phyloP scores from a whole-genome alignment of 1,284 basidiomycete species.

The Mrakiaceae sp. region DNA sequence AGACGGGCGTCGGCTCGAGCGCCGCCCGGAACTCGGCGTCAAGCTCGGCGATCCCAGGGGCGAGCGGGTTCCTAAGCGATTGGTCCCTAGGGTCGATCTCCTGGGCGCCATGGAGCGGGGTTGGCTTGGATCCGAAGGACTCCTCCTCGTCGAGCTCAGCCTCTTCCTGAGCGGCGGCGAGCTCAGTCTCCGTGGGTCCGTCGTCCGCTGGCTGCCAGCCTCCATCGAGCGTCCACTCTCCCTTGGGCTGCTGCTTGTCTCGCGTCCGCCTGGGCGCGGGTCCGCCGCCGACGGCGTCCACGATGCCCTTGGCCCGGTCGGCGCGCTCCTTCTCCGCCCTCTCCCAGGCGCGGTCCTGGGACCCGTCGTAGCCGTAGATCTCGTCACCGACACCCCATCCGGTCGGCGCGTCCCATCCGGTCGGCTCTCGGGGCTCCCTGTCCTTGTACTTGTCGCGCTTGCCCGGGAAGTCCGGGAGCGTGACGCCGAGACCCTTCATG shows the following conservation, averaged over 20 bases:
- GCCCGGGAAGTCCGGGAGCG: background rate
- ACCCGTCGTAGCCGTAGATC: background rate
- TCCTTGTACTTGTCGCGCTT: background rate
- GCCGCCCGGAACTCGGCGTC: no score
- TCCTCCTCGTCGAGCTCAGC: background rate
- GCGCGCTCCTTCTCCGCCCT: background rate
- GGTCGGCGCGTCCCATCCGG: background rate
- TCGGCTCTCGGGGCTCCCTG: background rate
- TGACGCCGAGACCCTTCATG: constrained; percentile 10
- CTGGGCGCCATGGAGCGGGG: constrained; percentile 5
- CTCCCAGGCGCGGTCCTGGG: background rate
- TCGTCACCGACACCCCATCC: background rate
- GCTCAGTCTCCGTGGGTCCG: background rate
- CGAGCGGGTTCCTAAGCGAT: background rate
- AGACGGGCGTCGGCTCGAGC: no score
- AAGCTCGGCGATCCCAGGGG: no score
- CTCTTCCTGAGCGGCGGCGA: background rate
- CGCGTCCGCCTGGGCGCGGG: background rate
- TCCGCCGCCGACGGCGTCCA: background rate
- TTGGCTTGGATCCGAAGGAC: constrained; percentile 2
- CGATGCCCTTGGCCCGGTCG: background rate
- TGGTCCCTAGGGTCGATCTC: constrained; percentile 7
- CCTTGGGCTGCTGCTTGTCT: background rate
- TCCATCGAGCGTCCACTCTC: background rate
- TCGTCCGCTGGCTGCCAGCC: background rate